Base-by-base conservation (phyloP, 768 basidiomycete genomes). In the Phylloporus rhodoxanthus region DNA sequence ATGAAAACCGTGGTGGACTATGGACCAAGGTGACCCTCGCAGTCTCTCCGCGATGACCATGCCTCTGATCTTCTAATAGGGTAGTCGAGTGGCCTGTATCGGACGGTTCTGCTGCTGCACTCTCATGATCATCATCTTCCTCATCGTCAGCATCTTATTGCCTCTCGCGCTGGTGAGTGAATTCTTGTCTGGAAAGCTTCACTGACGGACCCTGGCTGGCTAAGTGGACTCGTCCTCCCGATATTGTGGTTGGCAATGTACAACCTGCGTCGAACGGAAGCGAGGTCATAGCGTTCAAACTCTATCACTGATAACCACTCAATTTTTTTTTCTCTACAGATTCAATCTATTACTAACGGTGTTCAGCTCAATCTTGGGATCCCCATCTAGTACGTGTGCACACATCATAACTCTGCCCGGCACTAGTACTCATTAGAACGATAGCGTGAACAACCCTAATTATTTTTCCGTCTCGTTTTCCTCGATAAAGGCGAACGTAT, bases 161-260 rank as follows among this genome's bases (percentile, higher is more conserved):
- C 68, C 84, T 0, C 72, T 92, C 39, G 78, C 78, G 13, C 59
- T 91, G 70, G 90, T 91, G 59, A 64, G 80, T 48, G 25, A 17
- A 44, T 23, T 41, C 25, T 26, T 29, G 43, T 40, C 17, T 47
- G 50, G 45, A 26, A 42, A 30, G 33, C 8, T 8, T 39, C 14
- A 44, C 47, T 54, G 1, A 61, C 36, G n/a, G 19, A 26, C 9
- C 28, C 20, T 52, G 44, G 10, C 19, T 47, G 40, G 13, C 44
- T 43, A 42, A 91, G 89, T 92, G 85, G 84, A 75, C 85, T 43
- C 77, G 81, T 26, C 89, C 89, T 20, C 90, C 89, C 1, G 75
- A 80, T 52, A 69, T 91, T 43, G 61, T 63, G 21, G 71, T 92
- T 50, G 82, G 83, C 13, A 57, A 64, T 26, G 76, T 80, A 21